phyloP scores from a whole-genome alignment of 805 yeast genomes.

The Monosporozyma solicola region DNA sequence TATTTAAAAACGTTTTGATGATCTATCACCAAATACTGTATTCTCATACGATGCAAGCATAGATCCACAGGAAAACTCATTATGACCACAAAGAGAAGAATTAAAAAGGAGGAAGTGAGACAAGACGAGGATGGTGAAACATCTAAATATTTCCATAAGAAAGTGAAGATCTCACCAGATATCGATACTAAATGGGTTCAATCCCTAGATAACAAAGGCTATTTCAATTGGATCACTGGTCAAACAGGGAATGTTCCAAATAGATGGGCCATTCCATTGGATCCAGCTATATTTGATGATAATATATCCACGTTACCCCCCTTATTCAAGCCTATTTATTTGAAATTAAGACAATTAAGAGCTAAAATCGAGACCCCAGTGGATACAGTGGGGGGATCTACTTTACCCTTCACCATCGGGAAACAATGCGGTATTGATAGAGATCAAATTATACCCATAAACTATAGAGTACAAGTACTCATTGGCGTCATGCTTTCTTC shows the following conservation, averaged over 20 bases:
- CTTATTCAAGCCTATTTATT: constrained; percentile 49
- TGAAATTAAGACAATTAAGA: constrained; percentile 56
- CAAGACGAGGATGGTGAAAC: constrained; percentile 3
- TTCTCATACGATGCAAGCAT: neutral
- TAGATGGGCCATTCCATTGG: constrained; percentile 15
- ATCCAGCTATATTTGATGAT: neutral
- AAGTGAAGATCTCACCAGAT: neutral
- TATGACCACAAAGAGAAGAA: neutral
- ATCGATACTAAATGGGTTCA: neutral
- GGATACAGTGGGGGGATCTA: constrained; percentile 80
- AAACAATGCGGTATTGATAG: constrained; percentile 20
- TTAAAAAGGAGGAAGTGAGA: neutral
- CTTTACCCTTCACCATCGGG: constrained; percentile 36
- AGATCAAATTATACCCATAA: constrained; percentile 26
- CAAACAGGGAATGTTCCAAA: constrained; percentile 21
- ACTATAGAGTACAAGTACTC: constrained; percentile 61
- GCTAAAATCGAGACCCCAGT: constrained; percentile 66
- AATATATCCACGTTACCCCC: constrained; percentile 24
- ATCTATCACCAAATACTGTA: neutral
- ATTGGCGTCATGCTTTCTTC: constrained; percentile 80
- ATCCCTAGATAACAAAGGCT: constrained; percentile 16
- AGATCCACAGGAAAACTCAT: neutral
- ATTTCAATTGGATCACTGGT: constrained; percentile 20
- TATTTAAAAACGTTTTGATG: neutral
- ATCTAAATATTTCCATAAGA: constrained; percentile 18